phyloP scores from a whole-genome alignment of 1,139 yeast species.

The Candida pseudoviswanathii region DNA sequence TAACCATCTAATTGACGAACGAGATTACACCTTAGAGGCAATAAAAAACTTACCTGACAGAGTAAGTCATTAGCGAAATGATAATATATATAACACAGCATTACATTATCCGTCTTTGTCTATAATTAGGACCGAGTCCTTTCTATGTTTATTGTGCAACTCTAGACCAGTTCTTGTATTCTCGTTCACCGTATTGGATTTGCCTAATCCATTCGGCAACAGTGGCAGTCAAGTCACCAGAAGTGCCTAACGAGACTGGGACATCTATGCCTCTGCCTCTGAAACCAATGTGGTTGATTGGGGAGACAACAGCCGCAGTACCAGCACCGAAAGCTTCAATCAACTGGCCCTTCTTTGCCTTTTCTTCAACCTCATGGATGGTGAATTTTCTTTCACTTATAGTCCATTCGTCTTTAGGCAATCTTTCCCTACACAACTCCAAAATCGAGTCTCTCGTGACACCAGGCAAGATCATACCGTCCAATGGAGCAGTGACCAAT shows the following conservation, averaged over 20 bases:
- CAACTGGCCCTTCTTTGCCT: conserved; percentile 75
- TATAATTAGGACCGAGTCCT: not conserved
- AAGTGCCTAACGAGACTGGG: conserved; percentile 76
- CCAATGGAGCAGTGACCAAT: conserved; percentile 93
- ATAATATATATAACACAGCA: not conserved
- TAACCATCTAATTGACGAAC: conserved; percentile 72
- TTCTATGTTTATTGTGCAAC: conserved; percentile 30
- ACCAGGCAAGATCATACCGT: conserved; percentile 96
- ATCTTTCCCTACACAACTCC: conserved; percentile 70
- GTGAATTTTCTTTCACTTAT: conserved; percentile 81
- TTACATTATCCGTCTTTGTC: not conserved
- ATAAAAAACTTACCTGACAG: conserved; percentile 66
- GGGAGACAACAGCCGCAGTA: conserved; percentile 96
- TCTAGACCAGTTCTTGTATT: conserved; percentile 64
- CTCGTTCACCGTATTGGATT: conserved; percentile 85
- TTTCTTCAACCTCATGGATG: conserved; percentile 76
- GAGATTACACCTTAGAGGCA: conserved; percentile 75
- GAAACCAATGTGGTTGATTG: conserved; percentile 86
- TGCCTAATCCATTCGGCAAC: conserved; percentile 85
- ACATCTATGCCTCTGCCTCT: conserved; percentile 69
- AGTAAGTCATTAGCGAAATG: conserved; percentile 10
- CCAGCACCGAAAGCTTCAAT: conserved; percentile 97
- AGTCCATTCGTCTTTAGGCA: conserved; percentile 74
- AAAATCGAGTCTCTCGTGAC: conserved; percentile 92
- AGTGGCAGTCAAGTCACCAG: conserved; percentile 80